phyloP scores from a whole-genome alignment of 192 early-diverging fungal genomes.

The Linnemannia zychae region DNA sequence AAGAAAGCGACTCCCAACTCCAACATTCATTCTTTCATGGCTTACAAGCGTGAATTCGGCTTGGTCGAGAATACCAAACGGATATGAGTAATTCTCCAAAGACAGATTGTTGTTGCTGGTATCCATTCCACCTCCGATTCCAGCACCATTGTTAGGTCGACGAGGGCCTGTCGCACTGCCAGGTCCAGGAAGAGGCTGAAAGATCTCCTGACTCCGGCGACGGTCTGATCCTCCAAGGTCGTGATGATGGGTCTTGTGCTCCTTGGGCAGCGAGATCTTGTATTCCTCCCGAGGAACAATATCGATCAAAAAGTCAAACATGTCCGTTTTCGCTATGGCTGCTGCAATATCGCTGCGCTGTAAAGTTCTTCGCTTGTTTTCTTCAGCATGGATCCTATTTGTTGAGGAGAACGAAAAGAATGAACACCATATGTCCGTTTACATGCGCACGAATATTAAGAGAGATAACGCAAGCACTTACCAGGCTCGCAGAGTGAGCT shows the following conservation, averaged over 20 bases:
- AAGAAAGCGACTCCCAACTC: not conserved
- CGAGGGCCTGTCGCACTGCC: constrained; percentile 15
- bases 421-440: not conserved
- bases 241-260: constrained; percentile 31
- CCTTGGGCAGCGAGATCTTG: constrained; percentile 58
- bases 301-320: constrained; percentile 98
- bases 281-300: constrained; percentile 94
- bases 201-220: constrained; percentile 39
- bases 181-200: constrained; percentile 31
- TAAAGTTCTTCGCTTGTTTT: constrained; percentile 95
- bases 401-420: not conserved
- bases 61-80: constrained; percentile 28
- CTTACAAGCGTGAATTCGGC: constrained; percentile 34
- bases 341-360: constrained; percentile 92
- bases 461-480: constrained; percentile 29
- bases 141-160: constrained; percentile 7
- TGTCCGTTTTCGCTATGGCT: constrained; percentile 90
- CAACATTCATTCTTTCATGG: not conserved
- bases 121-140: not conserved
- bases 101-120: not conserved
- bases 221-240: constrained; percentile 17
- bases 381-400: constrained; percentile 90
- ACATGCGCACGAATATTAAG: not conserved
- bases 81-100: constrained; percentile 32
- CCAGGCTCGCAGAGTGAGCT: constrained; percentile 87